Base-by-base conservation (phyloP, 202 grass and related monocot genomes). In the Eragrostis tef region DNA sequence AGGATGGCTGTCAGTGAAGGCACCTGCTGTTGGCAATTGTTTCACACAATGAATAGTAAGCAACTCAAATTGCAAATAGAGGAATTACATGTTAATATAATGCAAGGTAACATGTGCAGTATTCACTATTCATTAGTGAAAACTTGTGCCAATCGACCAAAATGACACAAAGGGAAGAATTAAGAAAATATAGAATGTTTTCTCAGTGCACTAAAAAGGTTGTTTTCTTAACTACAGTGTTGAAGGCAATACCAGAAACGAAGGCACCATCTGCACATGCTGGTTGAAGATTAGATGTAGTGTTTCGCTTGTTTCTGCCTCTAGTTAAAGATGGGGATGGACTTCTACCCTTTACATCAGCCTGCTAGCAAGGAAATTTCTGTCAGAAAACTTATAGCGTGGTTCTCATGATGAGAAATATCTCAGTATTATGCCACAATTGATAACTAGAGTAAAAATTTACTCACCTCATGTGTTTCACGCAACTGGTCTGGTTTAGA, bases 391-490 rank as follows among this genome's bases (percentile, higher is more conserved):
- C 69, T 62, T 19, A 57, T 11, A 0, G 2, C 39, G 39, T 15
- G 0, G 42, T 52, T 43, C 45, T 29, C 5, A 31, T 78, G 34
- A 39, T 39, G 2, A 66, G 26, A 74, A 79, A 43, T 13, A 64
- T 20, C 19, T 73, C 26, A 19, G 54, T 34, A 20, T 41, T 49
- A 34, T n/a, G 17, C 10, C 31, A 39, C 36, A 54, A 1, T 31
- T 21, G 10, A 48, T 22, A 79, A 60, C 10, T 39, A 44, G 22
- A 27, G 60, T 42, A 29, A 43, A 36, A 62, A 73, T 15, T n/a
- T 69, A 77, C 83, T 79, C 13, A 92, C 86, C 89, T 73, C 76
- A 9, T 41, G 66, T 46, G 72, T 69, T 6, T 17, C 64, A 53
- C 6, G 11, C 25, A 63, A 31, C 6, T 43, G 21, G 0, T 44